These are phyloP conservation scores for Psilocybe tampanensis DNA, from an alignment of 768 basidiomycete species.

Conservation along the genomic window DNA sequence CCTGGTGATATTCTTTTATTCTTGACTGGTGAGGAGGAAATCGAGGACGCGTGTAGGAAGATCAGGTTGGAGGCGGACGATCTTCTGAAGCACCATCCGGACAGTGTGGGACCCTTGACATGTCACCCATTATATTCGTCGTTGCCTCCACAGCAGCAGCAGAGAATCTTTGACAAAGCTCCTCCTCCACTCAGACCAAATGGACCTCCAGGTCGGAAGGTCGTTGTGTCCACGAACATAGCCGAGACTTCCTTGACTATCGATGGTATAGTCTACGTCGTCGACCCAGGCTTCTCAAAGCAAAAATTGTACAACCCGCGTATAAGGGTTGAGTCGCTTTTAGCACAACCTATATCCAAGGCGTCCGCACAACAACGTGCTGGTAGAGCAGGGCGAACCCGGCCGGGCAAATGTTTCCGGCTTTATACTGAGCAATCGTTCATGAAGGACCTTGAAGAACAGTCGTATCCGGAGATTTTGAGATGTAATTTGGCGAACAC, in stretches of 20 bases:
- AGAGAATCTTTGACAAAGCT: too few species aligned
- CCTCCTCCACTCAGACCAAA: too few species aligned
- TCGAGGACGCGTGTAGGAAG: too few species aligned
- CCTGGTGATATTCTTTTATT: too few species aligned
- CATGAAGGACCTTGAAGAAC: not conserved
- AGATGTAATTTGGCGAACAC: constrained; percentile 1
- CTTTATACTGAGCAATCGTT: not conserved
- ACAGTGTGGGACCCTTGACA: too few species aligned
- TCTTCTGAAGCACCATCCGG: too few species aligned
- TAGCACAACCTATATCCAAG: not conserved
- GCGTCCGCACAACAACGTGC: not conserved
- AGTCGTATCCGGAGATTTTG: not conserved
- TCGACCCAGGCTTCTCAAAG: not conserved
- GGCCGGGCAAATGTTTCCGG: not conserved
- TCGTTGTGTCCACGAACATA: not conserved
- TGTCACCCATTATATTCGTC: too few species aligned
- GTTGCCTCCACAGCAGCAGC: too few species aligned
- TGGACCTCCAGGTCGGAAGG: not conserved
- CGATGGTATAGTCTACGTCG: not conserved
- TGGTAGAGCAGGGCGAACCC: not conserved
- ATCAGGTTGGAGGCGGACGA: too few species aligned
- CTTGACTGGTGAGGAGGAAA: too few species aligned
- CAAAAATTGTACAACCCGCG: not conserved
- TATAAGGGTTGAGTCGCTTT: not conserved
- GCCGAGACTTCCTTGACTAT: not conserved